Evolutionary conservation across 169 alveolate genomes (phyloP).

Genomic region (Plasmodium reichenowi): DNA sequence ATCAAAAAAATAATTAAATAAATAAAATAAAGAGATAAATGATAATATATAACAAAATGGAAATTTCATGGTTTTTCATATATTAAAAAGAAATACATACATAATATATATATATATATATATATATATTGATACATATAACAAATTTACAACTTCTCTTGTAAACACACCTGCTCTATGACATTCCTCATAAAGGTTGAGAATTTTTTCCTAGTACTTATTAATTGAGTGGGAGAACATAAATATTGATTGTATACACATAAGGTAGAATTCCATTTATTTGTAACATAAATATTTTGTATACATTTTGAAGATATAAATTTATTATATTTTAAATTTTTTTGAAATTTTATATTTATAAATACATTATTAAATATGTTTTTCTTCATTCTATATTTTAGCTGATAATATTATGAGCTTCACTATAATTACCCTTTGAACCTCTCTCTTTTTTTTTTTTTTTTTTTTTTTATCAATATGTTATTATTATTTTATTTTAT

Average conservation of each 20-base stretch:
- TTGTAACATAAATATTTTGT: background rate
- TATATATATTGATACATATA: background rate
- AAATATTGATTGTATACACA: background rate
- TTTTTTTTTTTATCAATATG: too few species aligned
- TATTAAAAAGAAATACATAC: background rate
- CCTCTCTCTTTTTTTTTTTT: too few species aligned
- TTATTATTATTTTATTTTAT: background rate
- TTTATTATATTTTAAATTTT: constrained; percentile 35
- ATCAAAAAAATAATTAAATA: background rate
- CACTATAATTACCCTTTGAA: too few species aligned
- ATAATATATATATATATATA: background rate
- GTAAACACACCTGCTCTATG: constrained; percentile 77
- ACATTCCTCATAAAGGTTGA: constrained; percentile 84
- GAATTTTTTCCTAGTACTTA: constrained; percentile 34
- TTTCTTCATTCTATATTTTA: constrained; percentile 34
- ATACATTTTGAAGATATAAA: constrained; percentile 28
- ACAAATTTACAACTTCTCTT: background rate
- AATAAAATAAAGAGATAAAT: background rate
- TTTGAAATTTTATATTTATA: constrained; percentile 20
- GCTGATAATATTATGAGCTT: too few species aligned
- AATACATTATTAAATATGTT: constrained; percentile 37
- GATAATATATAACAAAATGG: too few species aligned
- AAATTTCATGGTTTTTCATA: too few species aligned
- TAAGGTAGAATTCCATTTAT: background rate
- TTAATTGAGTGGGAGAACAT: background rate